Evolutionary conservation across 148 eudicot genomes (phyloP), one percentile per base, ranked within the genome.

Genomic region (Oxyria digyna): DNA sequence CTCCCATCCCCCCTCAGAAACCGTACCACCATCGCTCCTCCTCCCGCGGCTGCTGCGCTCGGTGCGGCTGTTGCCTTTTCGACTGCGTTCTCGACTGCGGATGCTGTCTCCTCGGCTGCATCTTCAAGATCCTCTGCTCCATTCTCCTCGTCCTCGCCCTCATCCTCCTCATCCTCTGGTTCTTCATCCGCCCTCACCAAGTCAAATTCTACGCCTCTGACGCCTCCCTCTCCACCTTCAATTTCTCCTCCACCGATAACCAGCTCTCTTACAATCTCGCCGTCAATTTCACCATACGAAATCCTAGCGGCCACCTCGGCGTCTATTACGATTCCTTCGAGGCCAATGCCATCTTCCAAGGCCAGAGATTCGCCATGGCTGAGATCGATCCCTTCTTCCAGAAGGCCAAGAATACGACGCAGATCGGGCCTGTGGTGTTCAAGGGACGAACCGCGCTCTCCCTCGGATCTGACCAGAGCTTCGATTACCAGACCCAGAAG

Each of bases 221-320:
- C 69, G 43, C 79, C 52, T 43, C 73, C 62, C 71, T 52, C 65
- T 26, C 74, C 72, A 35, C 31, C 3, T 40, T 27, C 67, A 37
- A 38, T 42, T 40, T 26, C 62, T 67, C 74, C 42, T 48, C 68
- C 48, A 15, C 71, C 69, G 73, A 69, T 84, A 71, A 77, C 78
- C 80, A 75, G 8, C 85, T 91, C 10, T 67, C 67, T 73, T 91
- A 82, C 87, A 62, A 91, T 45, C 85, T 91, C 0, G 78, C 84
- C 7, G 73, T 91, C 31, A 91, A 82, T 24, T 70, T 91, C 75
- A 79, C 81, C 43, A 76, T 81, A 17, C 84, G 97, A 0, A 91
- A 91, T 80, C 97, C 97, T 0, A 91, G 89, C 78, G 76, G 74
- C 32, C 78, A 80, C 31, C 72, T 88, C 70, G 86, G 89, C 9